Evolutionary conservation across 352 stramenopile genomes (phyloP).

Genomic region (Globisporangium cederbergense): DNA sequence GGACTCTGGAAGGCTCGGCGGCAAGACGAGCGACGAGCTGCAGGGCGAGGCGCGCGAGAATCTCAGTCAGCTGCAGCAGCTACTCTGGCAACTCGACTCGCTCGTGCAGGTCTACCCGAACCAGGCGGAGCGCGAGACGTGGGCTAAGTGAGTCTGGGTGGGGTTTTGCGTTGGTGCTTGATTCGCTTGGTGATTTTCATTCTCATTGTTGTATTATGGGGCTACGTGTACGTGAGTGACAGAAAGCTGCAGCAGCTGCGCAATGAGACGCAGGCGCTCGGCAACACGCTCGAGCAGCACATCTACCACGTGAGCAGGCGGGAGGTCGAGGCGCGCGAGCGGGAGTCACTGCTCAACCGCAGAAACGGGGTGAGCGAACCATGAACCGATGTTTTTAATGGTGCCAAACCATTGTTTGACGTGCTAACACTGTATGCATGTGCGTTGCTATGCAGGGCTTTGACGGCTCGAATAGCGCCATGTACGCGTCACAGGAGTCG

Average conservation of each 20-base stretch:
- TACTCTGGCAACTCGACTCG: constrained; percentile 82
- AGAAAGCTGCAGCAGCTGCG: constrained; percentile 74
- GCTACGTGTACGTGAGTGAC: background rate
- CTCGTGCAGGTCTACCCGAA: constrained; percentile 60
- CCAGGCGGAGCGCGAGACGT: constrained; percentile 61
- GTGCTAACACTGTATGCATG: background rate
- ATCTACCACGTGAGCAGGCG: constrained; percentile 67
- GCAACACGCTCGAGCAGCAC: constrained; percentile 71
- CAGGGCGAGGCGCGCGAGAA: constrained; percentile 69
- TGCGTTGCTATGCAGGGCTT: constrained; percentile 34
- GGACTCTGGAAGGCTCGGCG: constrained; percentile 53
- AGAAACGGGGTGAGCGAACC: constrained; percentile 37
- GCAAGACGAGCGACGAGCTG: constrained; percentile 51
- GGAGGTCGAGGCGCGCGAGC: constrained; percentile 63
- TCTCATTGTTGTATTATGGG: background rate
- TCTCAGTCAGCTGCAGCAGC: constrained; percentile 63
- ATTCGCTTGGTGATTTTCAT: background rate
- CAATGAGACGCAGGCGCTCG: constrained; percentile 64
- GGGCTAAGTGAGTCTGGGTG: constrained; percentile 48
- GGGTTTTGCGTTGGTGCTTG: too few species aligned
- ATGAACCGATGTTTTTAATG: background rate
- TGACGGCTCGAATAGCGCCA: constrained; percentile 60
- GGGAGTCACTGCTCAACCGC: constrained; percentile 71
- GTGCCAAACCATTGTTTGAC: background rate
- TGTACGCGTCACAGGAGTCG: constrained; percentile 76